Evolutionary conservation across 768 basidiomycete species (phyloP), one percentile per base, ranked within the genome.

Genomic region (Kwoniella mangroviensis): DNA sequence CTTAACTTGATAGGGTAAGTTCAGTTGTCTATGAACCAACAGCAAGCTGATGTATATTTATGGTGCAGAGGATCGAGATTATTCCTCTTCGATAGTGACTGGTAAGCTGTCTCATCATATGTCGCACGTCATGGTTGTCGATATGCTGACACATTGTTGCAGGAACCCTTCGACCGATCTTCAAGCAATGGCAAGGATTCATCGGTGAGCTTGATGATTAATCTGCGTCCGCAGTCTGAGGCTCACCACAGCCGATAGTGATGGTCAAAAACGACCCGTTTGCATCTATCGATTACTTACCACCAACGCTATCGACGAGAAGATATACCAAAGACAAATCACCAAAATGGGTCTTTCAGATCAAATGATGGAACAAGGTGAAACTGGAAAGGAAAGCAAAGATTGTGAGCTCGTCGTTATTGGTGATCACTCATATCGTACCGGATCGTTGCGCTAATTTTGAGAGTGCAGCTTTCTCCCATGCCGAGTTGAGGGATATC

Each of bases 101-200:
- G 78, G 80, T 81, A 26, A 51, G 79, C 34, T 70, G 6, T 6
- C 4, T 34, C 40, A 2, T 21, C 55, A 61, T 4, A 34, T 34
- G 34, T 34, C 34, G 9, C 34, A 55, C 51, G 61, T 13, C 12
- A 22, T 22, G 56, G 19, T 21, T 42, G 41, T 17, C 42, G 24
- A 45, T 19, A 52, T 12, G 45, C 70, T 71, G 15, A 71, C n/a
- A 17, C 12, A 34, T 49, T 53, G 43, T 49, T 3, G 9, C 62
- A 82, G 81, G 83, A 84, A 84, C 53, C 83, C 83, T 4, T 81
- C 81, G n/a, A 84, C 82, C 76, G 97, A 99, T 84, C 83, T 94
- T 19, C 97, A 99, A 83, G 91, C 97, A 1, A 98, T 98, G 96
- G 96, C 94, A 62, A 89, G 96, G 59, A 96, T 95, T 79, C 93